Percentiles rank a stretch among this genome's conserved stretches.
Evolutionary conservation across 164 flowering plant genomes (phyloP).

Genomic region (Platanus orientalis): DNA sequence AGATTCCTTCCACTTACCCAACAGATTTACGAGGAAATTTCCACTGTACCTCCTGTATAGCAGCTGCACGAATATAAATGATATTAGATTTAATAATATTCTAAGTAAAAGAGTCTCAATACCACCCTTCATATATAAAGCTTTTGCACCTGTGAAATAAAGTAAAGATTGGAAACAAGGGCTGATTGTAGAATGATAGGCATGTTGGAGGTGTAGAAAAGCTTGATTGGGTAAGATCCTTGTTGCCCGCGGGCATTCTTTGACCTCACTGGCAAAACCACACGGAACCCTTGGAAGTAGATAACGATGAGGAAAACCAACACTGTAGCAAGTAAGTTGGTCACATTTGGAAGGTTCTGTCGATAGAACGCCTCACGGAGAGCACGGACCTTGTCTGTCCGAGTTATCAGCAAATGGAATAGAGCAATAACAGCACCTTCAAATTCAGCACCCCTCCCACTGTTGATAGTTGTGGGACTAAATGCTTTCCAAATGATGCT

Average conservation of each 20-base stretch:
- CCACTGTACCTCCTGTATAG: slow-evolving; percentile 59
- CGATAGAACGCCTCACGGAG: slow-evolving; percentile 71
- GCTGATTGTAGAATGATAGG: slow-evolving; percentile 82
- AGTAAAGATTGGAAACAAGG: slow-evolving; percentile 71
- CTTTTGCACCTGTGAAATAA: slow-evolving; percentile 65
- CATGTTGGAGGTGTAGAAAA: slow-evolving; percentile 83
- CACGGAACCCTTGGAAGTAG: slow-evolving; percentile 80
- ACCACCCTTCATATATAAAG: background rate
- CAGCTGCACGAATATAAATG: slow-evolving; percentile 30
- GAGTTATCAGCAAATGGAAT: slow-evolving; percentile 59
- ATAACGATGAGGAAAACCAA: slow-evolving; percentile 58
- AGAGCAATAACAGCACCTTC: slow-evolving; percentile 67
- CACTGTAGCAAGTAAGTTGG: slow-evolving; percentile 60
- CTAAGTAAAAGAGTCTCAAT: background rate
- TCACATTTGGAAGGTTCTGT: slow-evolving; percentile 70
- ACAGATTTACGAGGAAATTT: slow-evolving; percentile 57
- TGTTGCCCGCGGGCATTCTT: slow-evolving; percentile 83
- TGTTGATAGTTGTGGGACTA: slow-evolving; percentile 65
- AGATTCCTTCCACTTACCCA: slow-evolving; percentile 71
- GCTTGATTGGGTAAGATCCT: slow-evolving; percentile 78
- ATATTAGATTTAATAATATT: slow-evolving; percentile 1
- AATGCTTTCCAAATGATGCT: slow-evolving; percentile 72
- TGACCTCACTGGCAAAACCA: slow-evolving; percentile 63
- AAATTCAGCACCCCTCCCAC: slow-evolving; percentile 71
- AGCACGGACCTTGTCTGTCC: slow-evolving; percentile 61